Evolutionary conservation across 441 rosid species (phyloP).

Genomic region (Kokia cookei): DNA sequence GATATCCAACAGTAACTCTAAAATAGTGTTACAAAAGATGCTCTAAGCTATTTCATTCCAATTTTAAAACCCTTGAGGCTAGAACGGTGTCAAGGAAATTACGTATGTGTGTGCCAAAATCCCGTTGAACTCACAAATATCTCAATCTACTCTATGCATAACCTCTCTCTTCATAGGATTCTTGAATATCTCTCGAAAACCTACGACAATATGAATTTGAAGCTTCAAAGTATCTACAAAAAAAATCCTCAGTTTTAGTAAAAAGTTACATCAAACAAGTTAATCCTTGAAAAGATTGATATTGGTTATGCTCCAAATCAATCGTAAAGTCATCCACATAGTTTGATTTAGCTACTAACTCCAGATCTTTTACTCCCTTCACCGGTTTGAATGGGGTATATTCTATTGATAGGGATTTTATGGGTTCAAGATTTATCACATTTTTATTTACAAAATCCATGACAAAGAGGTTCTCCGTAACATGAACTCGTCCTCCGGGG

Average conservation of each 20-base stretch:
- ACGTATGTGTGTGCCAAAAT: slow-evolving; percentile 91
- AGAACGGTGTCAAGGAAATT: slow-evolving; percentile 96
- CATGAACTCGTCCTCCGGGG: too few relatives aligned
- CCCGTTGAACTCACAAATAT: slow-evolving; percentile 91
- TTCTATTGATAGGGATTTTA: slow-evolving; percentile 41
- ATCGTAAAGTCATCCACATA: slow-evolving; percentile 71
- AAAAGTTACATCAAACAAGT: slow-evolving; percentile 77
- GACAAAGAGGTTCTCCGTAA: slow-evolving; percentile 61
- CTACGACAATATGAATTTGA: slow-evolving; percentile 66
- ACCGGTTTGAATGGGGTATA: slow-evolving; percentile 63
- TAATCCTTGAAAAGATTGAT: slow-evolving; percentile 89
- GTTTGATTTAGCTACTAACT: slow-evolving; percentile 56
- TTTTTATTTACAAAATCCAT: slow-evolving; percentile 62
- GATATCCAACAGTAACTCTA: slow-evolving; percentile 42
- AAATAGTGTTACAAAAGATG: slow-evolving; percentile 9
- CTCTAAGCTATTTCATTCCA: slow-evolving; percentile 84
- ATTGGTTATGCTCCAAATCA: slow-evolving; percentile 93
- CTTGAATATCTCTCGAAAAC: slow-evolving; percentile 74
- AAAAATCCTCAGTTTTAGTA: slow-evolving; percentile 81
- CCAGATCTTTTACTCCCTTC: slow-evolving; percentile 70
- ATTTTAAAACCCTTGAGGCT: slow-evolving; percentile 88
- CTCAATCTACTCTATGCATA: slow-evolving; percentile 96
- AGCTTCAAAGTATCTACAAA: slow-evolving; percentile 82
- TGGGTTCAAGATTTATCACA: slow-evolving; percentile 29
- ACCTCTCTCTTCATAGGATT: slow-evolving; percentile 91